Conservation (phyloP, 83 land plant species). For the Picea abies region DNA sequence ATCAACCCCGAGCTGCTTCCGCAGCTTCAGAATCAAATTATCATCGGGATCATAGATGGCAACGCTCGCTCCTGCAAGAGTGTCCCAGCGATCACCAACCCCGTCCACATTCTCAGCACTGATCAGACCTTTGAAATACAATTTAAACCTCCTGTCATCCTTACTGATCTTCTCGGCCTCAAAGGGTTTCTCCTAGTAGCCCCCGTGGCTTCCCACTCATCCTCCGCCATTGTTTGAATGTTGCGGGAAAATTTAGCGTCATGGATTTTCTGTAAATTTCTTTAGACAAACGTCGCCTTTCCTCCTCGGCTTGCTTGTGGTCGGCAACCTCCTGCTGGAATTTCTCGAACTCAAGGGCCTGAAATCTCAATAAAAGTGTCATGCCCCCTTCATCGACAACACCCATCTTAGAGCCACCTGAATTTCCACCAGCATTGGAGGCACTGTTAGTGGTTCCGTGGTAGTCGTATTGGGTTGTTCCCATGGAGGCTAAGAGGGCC, state of each 20-base stretch:
- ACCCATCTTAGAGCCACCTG: neutral
- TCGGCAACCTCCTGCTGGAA: constrained; percentile 5
- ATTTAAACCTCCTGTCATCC: neutral
- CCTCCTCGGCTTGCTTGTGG: neutral
- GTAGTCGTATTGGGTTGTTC: neutral
- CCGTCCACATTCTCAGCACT: neutral
- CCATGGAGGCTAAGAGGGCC: neutral
- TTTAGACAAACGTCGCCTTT: neutral
- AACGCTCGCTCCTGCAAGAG: constrained; percentile 17
- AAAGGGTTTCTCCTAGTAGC: neutral
- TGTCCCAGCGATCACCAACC: neutral
- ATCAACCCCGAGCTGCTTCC: neutral
- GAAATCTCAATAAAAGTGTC: neutral
- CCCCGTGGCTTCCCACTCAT: constrained; percentile 20
- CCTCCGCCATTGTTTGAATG: constrained; percentile 18
- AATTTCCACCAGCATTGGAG: neutral
- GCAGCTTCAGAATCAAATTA: neutral
- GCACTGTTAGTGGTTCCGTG: neutral
- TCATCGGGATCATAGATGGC: constrained; percentile 22
- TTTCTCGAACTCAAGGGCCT: neutral
- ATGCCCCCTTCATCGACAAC: neutral
- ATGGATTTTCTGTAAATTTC: neutral
- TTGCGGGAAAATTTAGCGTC: constrained; percentile 22
- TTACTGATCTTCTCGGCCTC: neutral
- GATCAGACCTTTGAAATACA: constrained; percentile 25